Conservation (phyloP, 2,329 filamentous ascomycete genomes). For the Hymenoscyphus repandus region DNA sequence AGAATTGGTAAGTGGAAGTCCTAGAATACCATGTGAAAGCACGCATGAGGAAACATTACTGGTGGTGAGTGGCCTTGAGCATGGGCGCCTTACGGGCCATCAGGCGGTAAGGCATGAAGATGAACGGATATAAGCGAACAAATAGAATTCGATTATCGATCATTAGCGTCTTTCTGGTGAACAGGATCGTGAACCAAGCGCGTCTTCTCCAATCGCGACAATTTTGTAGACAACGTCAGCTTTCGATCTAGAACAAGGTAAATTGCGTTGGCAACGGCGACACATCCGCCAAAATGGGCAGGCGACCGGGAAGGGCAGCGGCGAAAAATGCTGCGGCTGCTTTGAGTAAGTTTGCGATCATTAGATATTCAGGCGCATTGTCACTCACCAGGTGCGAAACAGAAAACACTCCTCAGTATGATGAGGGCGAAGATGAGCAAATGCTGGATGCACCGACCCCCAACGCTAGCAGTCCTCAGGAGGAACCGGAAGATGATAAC, state of each 20-base stretch:
- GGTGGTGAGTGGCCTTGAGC: too few relatives aligned
- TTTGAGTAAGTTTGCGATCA: conserved; percentile 39
- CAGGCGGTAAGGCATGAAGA: too few relatives aligned
- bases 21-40: too few relatives aligned
- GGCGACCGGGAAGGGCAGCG: conserved; percentile 48
- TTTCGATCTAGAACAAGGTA: background rate
- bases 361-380: conserved; percentile 16
- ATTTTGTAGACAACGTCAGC: background rate
- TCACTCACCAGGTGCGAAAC: conserved; percentile 5
- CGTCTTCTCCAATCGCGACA: background rate
- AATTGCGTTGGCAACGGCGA: too few relatives aligned
- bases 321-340: conserved; percentile 49
- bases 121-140: too few relatives aligned
- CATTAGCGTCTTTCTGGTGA: too few relatives aligned
- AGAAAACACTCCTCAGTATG: conserved; percentile 45
- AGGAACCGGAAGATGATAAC: conserved; percentile 37
- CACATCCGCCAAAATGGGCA: conserved; percentile 31
- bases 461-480: conserved; percentile 23
- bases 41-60: too few relatives aligned
- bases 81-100: too few relatives aligned
- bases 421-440: conserved; percentile 41
- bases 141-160: too few relatives aligned
- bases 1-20: too few relatives aligned
- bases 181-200: background rate
- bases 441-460: conserved; percentile 36